Conservation (phyloP, 345 rosid genomes). For the Murraya koenigii region DNA sequence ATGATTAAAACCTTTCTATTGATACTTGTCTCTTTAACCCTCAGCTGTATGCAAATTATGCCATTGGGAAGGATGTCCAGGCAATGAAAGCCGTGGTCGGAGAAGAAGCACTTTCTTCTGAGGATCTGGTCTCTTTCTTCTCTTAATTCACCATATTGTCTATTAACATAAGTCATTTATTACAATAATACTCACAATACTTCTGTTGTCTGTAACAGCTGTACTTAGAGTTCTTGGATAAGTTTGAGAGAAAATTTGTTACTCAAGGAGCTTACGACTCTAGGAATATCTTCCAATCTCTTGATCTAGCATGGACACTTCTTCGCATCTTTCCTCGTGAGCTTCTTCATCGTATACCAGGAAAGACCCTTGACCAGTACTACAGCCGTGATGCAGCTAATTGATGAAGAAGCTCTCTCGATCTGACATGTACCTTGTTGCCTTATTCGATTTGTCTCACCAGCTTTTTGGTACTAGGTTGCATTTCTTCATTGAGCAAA, state of each 20-base stretch:
- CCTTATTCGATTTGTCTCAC: neutral
- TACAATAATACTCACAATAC: constrained; percentile 14
- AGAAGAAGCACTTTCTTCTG: constrained; percentile 98
- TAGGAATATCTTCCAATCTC: constrained; percentile 88
- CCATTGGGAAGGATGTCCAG: constrained; percentile 95
- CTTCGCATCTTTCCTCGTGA: constrained; percentile 99
- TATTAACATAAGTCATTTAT: neutral
- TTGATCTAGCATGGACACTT: constrained; percentile 92
- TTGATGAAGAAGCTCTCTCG: constrained; percentile 20
- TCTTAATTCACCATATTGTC: constrained; percentile 8
- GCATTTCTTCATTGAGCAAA: neutral
- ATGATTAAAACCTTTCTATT: neutral
- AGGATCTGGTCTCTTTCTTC: constrained; percentile 68
- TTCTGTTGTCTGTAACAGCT: constrained; percentile 50
- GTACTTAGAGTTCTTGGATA: constrained; percentile 88
- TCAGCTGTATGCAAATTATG: constrained; percentile 94
- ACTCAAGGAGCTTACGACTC: constrained; percentile 96
- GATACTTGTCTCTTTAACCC: constrained; percentile 2
- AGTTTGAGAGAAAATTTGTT: constrained; percentile 93
- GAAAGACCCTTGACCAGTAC: constrained; percentile 82
- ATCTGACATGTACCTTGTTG: neutral
- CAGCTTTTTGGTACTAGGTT: neutral
- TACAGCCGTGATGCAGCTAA: constrained; percentile 74
- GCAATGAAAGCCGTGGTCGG: constrained; percentile 99
- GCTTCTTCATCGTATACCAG: constrained; percentile 97